phyloP scores from a whole-genome alignment of 768 basidiomycete species.

The Hysterangium stoloniferum region DNA sequence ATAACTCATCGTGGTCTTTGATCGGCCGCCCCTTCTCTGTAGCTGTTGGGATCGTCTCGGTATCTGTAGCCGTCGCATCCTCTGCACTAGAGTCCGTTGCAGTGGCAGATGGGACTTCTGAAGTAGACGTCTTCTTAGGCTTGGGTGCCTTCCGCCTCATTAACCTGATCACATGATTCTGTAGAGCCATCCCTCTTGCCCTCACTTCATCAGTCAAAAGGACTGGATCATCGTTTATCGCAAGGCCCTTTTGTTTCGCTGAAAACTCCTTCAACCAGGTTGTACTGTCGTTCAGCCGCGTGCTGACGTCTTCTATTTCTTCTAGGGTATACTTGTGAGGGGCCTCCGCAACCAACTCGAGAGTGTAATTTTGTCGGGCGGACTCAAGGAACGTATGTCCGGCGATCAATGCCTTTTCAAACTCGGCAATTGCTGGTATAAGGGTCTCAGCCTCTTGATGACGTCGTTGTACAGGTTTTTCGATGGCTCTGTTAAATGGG shows the following conservation, averaged over 20 bases:
- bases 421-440: conserved; percentile 78
- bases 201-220: conserved; percentile 82
- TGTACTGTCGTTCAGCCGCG: conserved; percentile 70
- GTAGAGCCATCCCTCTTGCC: conserved; percentile 70
- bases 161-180: conserved; percentile 62
- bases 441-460: conserved; percentile 87
- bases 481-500: conserved; percentile 56
- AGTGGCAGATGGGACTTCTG: conserved; percentile 16
- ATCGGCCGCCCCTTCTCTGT: too few relatives aligned
- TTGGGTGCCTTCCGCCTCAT: conserved; percentile 65
- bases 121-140: conserved; percentile 42
- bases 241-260: conserved; percentile 70
- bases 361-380: conserved; percentile 66
- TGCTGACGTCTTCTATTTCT: conserved; percentile 79
- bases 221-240: conserved; percentile 76
- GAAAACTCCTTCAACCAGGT: conserved; percentile 77
- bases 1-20: too few relatives aligned
- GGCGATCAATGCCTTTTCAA: conserved; percentile 59
- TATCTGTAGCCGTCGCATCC: too few relatives aligned
- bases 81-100: too few relatives aligned
- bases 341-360: conserved; percentile 48
- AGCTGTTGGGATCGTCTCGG: too few relatives aligned
- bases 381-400: conserved; percentile 69
- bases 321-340: conserved; percentile 77
- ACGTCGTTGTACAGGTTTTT: conserved; percentile 76